Conservation (phyloP, 208 protist genomes). For the Plasmodiophora brassicae region DNA sequence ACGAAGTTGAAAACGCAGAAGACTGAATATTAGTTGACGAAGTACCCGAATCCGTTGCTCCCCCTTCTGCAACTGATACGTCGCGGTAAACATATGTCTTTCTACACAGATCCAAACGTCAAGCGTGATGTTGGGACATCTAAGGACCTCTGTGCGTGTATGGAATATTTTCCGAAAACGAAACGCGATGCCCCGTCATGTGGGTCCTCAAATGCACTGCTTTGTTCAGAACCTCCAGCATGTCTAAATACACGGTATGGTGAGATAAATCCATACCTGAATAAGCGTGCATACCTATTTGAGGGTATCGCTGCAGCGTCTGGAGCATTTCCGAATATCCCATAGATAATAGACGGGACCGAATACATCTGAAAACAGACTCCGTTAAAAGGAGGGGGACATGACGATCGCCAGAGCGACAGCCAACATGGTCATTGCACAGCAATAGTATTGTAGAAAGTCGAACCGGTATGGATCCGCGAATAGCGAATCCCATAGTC, state of each 20-base stretch:
- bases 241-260: neutral
- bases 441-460: constrained; percentile 35
- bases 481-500: constrained; percentile 71
- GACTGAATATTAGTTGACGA: too few relatives aligned
- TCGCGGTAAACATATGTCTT: constrained; percentile 9
- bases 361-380: neutral
- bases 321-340: neutral
- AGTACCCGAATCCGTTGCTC: too few relatives aligned
- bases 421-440: constrained; percentile 16
- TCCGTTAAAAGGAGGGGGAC: neutral
- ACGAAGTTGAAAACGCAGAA: too few relatives aligned
- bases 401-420: neutral
- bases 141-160: neutral
- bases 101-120: neutral
- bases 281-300: neutral
- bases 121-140: neutral
- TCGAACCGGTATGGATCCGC: constrained; percentile 50
- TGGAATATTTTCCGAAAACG: neutral
- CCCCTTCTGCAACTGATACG: too few relatives aligned
- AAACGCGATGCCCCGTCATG: neutral
- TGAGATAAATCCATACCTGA: neutral
- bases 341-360: neutral
- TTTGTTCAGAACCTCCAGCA: neutral
- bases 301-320: neutral
- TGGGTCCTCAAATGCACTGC: neutral